Evolutionary conservation across 1,139 yeast genomes (phyloP).

Genomic region (Candida sp.): DNA sequence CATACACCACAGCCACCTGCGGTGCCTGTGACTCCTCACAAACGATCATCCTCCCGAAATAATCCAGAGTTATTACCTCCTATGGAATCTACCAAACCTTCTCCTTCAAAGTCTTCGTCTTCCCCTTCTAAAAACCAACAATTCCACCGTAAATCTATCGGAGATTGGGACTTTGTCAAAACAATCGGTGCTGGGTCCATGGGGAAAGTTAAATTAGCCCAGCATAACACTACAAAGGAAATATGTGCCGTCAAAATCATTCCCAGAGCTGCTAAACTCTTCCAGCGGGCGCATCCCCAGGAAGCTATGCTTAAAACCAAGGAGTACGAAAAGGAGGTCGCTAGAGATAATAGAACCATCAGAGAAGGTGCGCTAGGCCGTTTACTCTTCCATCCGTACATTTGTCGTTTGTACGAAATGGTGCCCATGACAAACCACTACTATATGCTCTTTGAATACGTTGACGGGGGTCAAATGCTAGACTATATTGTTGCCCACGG

Average conservation of each 20-base stretch:
- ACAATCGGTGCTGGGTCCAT: constrained; percentile 98
- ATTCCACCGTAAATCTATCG: constrained; percentile 84
- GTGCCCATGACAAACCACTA: constrained; percentile 96
- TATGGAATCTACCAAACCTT: constrained; percentile 5
- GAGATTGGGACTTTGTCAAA: constrained; percentile 95
- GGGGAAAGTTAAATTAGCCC: constrained; percentile 98
- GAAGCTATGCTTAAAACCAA: constrained; percentile 63
- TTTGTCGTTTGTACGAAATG: constrained; percentile 90
- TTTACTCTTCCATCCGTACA: constrained; percentile 86
- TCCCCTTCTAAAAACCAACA: constrained; percentile 32
- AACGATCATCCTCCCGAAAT: constrained; percentile 7
- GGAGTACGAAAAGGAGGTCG: constrained; percentile 81
- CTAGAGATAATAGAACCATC: constrained; percentile 87
- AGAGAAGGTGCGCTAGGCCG: constrained; percentile 95
- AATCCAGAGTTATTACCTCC: constrained; percentile 20
- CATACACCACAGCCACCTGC: constrained; percentile 1
- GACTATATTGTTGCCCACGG: constrained; percentile 98
- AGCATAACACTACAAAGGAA: constrained; percentile 77
- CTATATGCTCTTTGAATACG: constrained; percentile 95
- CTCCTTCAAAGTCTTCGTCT: constrained; percentile 11
- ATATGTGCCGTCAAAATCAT: constrained; percentile 85
- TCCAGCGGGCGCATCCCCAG: constrained; percentile 72
- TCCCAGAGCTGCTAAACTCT: constrained; percentile 74
- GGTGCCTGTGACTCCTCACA: not conserved
- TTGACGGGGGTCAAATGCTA: constrained; percentile 96